Conservation (phyloP, 163 green algal species). For the Trebouxia gelatinosa region DNA sequence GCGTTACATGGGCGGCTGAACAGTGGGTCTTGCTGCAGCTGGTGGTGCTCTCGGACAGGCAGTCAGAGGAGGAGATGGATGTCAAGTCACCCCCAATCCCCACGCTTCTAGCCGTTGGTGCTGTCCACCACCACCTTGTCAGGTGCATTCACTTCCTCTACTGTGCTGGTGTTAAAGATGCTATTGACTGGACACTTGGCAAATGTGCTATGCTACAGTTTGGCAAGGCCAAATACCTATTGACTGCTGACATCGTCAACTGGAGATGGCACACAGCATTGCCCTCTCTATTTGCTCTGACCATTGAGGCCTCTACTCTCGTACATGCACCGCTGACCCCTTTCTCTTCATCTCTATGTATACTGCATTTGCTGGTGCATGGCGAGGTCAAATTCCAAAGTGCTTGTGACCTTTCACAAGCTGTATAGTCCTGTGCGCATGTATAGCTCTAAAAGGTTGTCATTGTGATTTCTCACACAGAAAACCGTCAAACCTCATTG, state of each 20-base stretch:
- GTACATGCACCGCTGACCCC: no score
- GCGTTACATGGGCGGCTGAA: background rate
- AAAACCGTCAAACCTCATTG: no score
- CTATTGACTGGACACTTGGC: background rate
- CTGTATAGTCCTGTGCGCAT: no score
- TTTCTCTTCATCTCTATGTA: no score
- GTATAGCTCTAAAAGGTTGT: no score
- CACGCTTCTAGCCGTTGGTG: slow-evolving; percentile 87
- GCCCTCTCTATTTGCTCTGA: background rate
- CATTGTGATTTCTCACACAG: no score
- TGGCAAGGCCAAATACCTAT: background rate
- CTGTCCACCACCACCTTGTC: slow-evolving; percentile 99
- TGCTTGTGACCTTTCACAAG: no score
- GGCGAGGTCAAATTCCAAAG: no score
- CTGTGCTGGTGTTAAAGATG: background rate
- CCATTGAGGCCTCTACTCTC: no score
- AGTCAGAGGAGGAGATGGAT: slow-evolving; percentile 41
- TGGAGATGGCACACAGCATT: background rate
- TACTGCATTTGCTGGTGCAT: no score
- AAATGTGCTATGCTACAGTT: background rate
- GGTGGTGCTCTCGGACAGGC: slow-evolving; percentile 62
- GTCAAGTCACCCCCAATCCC: slow-evolving; percentile 79
- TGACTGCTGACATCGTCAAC: background rate
- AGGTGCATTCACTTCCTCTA: slow-evolving; percentile 19
- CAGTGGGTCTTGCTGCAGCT: slow-evolving; percentile 33